phyloP scores from a whole-genome alignment of 139 green algal genomes.

The Chlorella sorokiniana region DNA sequence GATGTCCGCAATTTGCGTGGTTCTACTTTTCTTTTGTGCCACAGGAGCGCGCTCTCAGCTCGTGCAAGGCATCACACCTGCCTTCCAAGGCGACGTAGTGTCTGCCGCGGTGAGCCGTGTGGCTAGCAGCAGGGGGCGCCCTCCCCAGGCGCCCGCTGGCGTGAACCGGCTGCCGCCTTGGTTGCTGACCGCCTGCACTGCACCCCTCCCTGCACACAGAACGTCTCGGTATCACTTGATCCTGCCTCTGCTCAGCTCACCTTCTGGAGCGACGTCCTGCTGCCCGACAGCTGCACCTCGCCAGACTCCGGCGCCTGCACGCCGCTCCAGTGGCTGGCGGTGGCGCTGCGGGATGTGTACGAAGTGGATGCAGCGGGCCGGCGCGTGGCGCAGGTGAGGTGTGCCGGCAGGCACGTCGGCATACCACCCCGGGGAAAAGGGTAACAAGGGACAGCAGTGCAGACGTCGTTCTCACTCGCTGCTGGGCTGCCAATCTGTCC shows the following conservation, averaged over 20 bases:
- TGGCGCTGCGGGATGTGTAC: background rate
- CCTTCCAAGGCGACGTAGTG: background rate
- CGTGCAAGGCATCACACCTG: background rate
- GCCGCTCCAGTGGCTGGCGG: constrained; percentile 1
- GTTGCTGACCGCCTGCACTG: too few species aligned
- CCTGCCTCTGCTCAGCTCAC: background rate
- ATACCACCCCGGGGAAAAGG: too few species aligned
- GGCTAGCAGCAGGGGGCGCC: background rate
- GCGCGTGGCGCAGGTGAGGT: background rate
- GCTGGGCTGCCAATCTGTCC: background rate
- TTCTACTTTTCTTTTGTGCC: background rate
- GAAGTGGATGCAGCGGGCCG: background rate
- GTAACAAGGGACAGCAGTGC: too few species aligned
- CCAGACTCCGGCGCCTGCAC: background rate
- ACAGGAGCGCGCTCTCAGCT: background rate
- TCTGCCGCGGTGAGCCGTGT: background rate
- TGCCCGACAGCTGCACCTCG: background rate
- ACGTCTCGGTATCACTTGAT: too few species aligned
- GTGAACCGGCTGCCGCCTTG: too few species aligned
- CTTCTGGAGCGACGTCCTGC: background rate
- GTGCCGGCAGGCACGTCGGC: background rate
- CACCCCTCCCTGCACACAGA: too few species aligned
- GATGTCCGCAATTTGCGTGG: too few species aligned
- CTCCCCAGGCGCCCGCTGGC: too few species aligned
- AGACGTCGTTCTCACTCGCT: background rate